Evolutionary conservation across 2,329 filamentous ascomycete genomes (phyloP).

Genomic region (Penicillium vulpinum): DNA sequence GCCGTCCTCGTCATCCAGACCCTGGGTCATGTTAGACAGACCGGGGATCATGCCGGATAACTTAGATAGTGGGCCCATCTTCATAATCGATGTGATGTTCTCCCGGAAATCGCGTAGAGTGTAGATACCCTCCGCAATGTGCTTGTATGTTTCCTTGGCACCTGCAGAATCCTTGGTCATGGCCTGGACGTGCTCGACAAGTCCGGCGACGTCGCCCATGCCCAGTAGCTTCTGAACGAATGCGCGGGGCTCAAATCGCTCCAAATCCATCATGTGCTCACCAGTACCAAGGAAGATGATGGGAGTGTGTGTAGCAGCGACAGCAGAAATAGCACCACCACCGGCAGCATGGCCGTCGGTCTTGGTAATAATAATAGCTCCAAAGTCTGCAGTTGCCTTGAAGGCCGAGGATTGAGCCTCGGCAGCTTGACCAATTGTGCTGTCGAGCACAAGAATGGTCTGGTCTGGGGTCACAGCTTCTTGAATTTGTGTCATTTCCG

Average conservation of each 20-base stretch:
- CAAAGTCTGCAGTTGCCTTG: conserved; percentile 95
- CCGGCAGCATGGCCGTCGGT: conserved; percentile 94
- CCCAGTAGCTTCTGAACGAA: conserved; percentile 93
- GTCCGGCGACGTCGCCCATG: conserved; percentile 93
- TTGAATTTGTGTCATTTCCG: conserved; percentile 98
- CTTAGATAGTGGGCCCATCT: conserved; percentile 96
- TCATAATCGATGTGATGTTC: conserved; percentile 97
- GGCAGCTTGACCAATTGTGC: conserved; percentile 93
- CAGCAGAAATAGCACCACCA: conserved; percentile 95
- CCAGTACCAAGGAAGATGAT: conserved; percentile 98
- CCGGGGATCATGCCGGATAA: conserved; percentile 99
- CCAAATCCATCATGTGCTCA: conserved; percentile 93
- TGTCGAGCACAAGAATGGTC: conserved; percentile 97
- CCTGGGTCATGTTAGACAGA: conserved; percentile 87
- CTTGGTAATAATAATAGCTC: conserved; percentile 98
- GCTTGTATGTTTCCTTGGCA: conserved; percentile 96
- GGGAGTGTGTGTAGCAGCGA: conserved; percentile 92
- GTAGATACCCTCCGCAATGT: conserved; percentile 95
- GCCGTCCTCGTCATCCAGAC: conserved; percentile 97
- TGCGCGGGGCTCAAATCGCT: conserved; percentile 86
- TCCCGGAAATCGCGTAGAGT: conserved; percentile 92
- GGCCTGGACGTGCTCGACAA: conserved; percentile 95
- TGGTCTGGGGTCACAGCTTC: conserved; percentile 86
- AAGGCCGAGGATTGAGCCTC: conserved; percentile 94
- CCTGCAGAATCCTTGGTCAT: conserved; percentile 80